A percentile compares a stretch with the other conserved stretches of the same genome.
These are phyloP conservation scores for Lavandula angustifolia DNA, from an alignment of 257 asterid species.

Conservation along the genomic window DNA sequence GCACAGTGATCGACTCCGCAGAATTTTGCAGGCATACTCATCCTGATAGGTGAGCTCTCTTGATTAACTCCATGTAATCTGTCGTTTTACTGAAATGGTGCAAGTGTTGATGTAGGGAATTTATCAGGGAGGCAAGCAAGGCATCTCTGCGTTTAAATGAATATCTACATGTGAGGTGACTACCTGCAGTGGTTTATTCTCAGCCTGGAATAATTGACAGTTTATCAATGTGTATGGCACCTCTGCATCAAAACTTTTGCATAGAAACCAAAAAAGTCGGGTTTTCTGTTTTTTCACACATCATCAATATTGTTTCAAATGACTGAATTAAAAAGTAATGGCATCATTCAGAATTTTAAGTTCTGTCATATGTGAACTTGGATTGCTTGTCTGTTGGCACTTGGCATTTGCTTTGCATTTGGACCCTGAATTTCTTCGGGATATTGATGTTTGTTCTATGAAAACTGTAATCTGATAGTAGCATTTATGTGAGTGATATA, in stretches of 20 bases:
- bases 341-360: constrained; percentile 4
- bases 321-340: not conserved
- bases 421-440: not conserved
- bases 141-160: constrained; percentile 83
- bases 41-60: constrained; percentile 73
- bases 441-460: constrained; percentile 7
- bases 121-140: constrained; percentile 75
- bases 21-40: constrained; percentile 95
- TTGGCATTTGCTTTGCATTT: constrained; percentile 13
- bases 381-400: no score
- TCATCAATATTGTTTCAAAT: constrained; percentile 4
- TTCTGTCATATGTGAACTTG: not conserved
- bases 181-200: constrained; percentile 39
- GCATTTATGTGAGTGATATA: constrained; percentile 2
- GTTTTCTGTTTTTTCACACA: not conserved
- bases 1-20: constrained; percentile 89
- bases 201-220: constrained; percentile 13
- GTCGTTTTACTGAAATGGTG: constrained; percentile 10
- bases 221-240: constrained; percentile 4
- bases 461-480: constrained; percentile 1
- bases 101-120: constrained; percentile 54
- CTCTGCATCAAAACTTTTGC: not conserved
- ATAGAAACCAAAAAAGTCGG: not conserved
- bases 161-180: constrained; percentile 91
- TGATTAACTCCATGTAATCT: constrained; percentile 10